Evolutionary conservation across 2,329 filamentous ascomycete species (phyloP), one percentile per base, ranked within the genome.

Genomic region (Parasarocladium wereldwijsianum): DNA sequence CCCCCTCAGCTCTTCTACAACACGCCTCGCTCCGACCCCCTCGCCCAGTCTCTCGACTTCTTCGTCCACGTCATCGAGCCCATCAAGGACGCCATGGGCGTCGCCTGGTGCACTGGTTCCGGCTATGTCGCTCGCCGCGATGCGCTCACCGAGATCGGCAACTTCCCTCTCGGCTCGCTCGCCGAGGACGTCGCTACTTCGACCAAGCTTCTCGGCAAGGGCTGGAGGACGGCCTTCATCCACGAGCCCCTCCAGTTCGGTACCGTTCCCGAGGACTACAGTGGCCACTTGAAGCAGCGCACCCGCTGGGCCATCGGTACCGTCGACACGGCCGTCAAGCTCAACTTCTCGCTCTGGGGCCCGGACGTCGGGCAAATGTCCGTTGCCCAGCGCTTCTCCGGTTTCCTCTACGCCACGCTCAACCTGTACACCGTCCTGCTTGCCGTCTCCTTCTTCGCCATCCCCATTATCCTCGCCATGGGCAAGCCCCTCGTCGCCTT

Each of bases 61-160:
- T 73, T 74, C 43, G 64, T 69, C 8, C 64, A 70, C 43, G 48
- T 62, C 17, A 59, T 61, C 22, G 58, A 62, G 43, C 58, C 58
- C 18, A 60, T 62, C 47, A 62, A 62, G 51, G 58, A 62, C 34
- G 42, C 58, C n/a, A 48, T 62, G 25, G 57, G 63, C 29, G 64
- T 69, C 4, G 69, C 69, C n/a, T 71, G 69, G 62, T 74, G 69
- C 40, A 70, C 66, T n/a, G 71, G 72, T 4, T 75, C 70, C 5
- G 72, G 72, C 6, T 76, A 72, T 38, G 51, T 70, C 4, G 59
- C 64, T 17, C 66, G 70, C 4, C 66, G 70, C n/a, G 49, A 60
- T 31, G 71, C 72, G 5, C 52, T 77, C 4, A 64, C 70, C 12
- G 57, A 65, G 13, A 73, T 76, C 35, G 71, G 69, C 39, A 67